These are phyloP conservation scores for Jatropha multifida DNA, from an alignment of 441 rosid genomes.

Conservation along the genomic window DNA sequence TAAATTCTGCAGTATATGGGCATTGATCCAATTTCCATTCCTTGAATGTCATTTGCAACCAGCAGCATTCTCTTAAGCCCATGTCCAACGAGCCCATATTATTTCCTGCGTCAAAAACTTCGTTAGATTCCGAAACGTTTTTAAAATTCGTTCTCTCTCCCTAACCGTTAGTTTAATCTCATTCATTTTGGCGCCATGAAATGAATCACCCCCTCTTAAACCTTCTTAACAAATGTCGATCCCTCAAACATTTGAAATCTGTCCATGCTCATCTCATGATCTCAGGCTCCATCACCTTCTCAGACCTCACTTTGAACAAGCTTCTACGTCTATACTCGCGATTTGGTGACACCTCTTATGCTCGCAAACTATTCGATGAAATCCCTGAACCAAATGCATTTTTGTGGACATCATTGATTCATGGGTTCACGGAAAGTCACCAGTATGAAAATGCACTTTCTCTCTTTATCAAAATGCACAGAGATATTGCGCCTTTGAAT, in stretches of 20 bases:
- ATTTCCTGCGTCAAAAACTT: too few relatives aligned
- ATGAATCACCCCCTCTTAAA: conserved; percentile 25
- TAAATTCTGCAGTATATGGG: too few relatives aligned
- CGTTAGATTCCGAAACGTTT: background rate
- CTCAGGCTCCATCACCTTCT: conserved; percentile 21
- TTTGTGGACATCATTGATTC: conserved; percentile 38
- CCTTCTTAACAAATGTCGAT: conserved; percentile 25
- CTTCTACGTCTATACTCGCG: conserved; percentile 18
- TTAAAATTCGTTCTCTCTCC: background rate
- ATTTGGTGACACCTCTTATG: conserved; percentile 23
- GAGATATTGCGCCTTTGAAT: conserved; percentile 27
- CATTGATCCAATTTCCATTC: too few relatives aligned
- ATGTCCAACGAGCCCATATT: too few relatives aligned
- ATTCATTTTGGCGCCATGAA: conserved; percentile 31
- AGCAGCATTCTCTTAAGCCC: too few relatives aligned
- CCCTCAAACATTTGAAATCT: conserved; percentile 27
- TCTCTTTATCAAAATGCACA: conserved; percentile 27
- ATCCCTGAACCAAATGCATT: conserved; percentile 32
- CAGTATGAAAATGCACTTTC: conserved; percentile 21
- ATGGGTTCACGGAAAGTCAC: conserved; percentile 27
- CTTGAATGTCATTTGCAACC: too few relatives aligned
- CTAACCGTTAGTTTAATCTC: background rate
- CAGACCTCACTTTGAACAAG: conserved; percentile 37
- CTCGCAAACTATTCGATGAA: conserved; percentile 33
- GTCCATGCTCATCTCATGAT: conserved; percentile 31